Percentiles rank a stretch among this genome's conserved stretches.
phyloP scores from a whole-genome alignment of 139 green algal species.

The Eudorina sp. region DNA sequence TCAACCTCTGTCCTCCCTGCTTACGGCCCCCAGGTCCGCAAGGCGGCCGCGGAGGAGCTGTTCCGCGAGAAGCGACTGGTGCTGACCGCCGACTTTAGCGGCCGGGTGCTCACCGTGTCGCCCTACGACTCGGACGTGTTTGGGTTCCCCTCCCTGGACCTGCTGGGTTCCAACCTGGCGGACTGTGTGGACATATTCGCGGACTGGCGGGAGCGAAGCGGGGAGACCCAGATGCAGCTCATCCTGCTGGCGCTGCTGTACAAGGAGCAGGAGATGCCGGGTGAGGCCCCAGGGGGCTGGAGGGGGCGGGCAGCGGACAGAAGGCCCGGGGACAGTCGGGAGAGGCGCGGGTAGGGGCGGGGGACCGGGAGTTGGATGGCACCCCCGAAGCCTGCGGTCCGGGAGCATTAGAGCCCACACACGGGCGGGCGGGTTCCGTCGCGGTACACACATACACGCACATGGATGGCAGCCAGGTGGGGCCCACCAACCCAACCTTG shows the following conservation, averaged over 20 bases:
- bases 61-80: conserved; percentile 24
- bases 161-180: conserved; percentile 19
- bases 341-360: too few species aligned
- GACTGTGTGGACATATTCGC: conserved; percentile 49
- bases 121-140: background rate
- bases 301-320: too few species aligned
- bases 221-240: conserved; percentile 37
- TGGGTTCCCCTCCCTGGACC: background rate
- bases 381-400: too few species aligned
- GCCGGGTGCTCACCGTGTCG: background rate
- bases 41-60: background rate
- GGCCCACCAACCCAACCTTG: too few species aligned
- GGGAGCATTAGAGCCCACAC: too few species aligned
- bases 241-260: conserved; percentile 53
- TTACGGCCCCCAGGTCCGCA: conserved; percentile 31
- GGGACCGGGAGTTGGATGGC: too few species aligned
- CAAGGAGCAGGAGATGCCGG: conserved; percentile 53
- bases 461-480: too few species aligned
- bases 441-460: too few species aligned
- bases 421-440: too few species aligned
- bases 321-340: too few species aligned
- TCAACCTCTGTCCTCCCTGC: too few species aligned
- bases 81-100: background rate
- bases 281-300: too few species aligned
- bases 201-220: conserved; percentile 44